Conservation (phyloP, 1,284 basidiomycete species). For the Lignosus rhinocerotis region DNA sequence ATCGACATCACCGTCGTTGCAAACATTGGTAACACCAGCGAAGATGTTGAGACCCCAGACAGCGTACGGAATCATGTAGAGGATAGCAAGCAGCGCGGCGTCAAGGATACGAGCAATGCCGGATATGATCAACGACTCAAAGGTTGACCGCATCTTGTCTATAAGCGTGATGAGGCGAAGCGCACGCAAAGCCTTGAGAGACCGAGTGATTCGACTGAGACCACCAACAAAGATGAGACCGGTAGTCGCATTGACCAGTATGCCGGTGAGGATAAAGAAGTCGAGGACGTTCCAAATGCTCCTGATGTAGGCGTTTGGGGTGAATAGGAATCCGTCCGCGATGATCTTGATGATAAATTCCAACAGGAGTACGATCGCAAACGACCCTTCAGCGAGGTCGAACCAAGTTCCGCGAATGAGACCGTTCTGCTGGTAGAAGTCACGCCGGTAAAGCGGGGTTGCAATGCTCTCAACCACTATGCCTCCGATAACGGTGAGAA, state of each 20-base stretch:
- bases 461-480: conserved; percentile 87
- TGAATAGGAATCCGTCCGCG: conserved; percentile 91
- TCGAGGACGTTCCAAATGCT: conserved; percentile 95
- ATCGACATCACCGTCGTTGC: conserved; percentile 72
- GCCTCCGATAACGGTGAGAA: conserved; percentile 80
- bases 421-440: conserved; percentile 70
- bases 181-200: conserved; percentile 88
- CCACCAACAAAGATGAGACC: conserved; percentile 81
- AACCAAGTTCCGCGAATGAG: conserved; percentile 81
- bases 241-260: conserved; percentile 82
- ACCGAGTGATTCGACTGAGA: conserved; percentile 80
- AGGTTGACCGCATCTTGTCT: conserved; percentile 85
- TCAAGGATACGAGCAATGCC: conserved; percentile 88
- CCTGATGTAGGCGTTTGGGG: conserved; percentile 92
- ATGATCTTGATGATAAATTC: conserved; percentile 92
- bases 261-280: conserved; percentile 81
- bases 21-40: conserved; percentile 80
- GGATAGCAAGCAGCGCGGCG: conserved; percentile 88
- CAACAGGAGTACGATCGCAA: conserved; percentile 76
- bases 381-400: conserved; percentile 77
- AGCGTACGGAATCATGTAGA: conserved; percentile 97
- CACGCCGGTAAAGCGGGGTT: conserved; percentile 82
- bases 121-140: conserved; percentile 89
- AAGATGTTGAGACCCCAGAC: conserved; percentile 98
- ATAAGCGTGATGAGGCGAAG: conserved; percentile 90